phyloP scores from a whole-genome alignment of 2,329 filamentous ascomycete genomes.

The Paramyrothecium sp. region DNA sequence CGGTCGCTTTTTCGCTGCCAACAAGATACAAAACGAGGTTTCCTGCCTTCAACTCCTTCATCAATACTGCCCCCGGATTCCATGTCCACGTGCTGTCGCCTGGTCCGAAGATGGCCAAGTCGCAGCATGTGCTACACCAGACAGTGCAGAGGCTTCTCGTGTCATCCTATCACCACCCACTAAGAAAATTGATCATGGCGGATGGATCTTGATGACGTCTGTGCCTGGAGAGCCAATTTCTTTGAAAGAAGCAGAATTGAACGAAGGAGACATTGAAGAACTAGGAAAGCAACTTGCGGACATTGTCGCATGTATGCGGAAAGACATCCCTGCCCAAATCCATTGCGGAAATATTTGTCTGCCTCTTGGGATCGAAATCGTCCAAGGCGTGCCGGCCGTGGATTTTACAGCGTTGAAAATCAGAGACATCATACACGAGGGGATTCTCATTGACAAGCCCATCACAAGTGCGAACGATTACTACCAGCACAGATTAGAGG shows the following conservation, averaged over 20 bases:
- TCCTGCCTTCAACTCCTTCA: constrained; percentile 13
- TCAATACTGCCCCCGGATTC: constrained; percentile 14
- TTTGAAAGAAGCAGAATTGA: constrained; percentile 8
- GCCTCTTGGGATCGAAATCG: constrained; percentile 1
- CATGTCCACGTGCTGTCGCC: constrained; percentile 12
- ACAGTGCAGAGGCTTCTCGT: too few species aligned
- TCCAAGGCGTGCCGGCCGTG: neutral
- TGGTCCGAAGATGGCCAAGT: constrained; percentile 16
- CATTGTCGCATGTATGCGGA: constrained; percentile 13
- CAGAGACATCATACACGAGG: neutral
- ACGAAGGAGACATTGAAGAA: constrained; percentile 4
- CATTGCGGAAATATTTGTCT: constrained; percentile 13
- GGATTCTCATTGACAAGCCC: constrained; percentile 7
- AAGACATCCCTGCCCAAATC: constrained; percentile 11
- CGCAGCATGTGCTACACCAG: constrained; percentile 2
- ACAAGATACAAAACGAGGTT: constrained; percentile 21
- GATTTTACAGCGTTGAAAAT: neutral
- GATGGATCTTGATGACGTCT: constrained; percentile 17
- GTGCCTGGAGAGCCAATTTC: constrained; percentile 10
- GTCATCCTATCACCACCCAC: too few species aligned
- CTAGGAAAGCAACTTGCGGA: constrained; percentile 13
- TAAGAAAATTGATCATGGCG: constrained; percentile 5
- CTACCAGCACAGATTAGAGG: constrained; percentile 8
- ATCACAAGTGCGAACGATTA: constrained; percentile 8
- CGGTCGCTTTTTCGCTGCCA: constrained; percentile 15